Percentiles rank a stretch among this genome's conserved stretches.
Evolutionary conservation across 176 grass and related monocot genomes (phyloP).

Genomic region (Rhynchospora breviuscula): DNA sequence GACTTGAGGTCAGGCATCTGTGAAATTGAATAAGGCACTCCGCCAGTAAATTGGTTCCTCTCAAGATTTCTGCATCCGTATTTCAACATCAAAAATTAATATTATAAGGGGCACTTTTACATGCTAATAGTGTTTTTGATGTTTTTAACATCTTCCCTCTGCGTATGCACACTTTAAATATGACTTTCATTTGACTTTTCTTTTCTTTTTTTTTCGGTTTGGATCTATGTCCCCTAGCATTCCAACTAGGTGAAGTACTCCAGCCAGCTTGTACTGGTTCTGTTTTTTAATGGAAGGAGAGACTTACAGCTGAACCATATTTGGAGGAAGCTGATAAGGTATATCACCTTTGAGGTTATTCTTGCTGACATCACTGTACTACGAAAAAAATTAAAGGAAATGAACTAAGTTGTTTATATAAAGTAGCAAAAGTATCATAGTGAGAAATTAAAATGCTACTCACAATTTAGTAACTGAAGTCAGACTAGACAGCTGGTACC

Average conservation of each 20-base stretch:
- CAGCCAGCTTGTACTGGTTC: neutral
- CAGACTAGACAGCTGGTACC: constrained; percentile 75
- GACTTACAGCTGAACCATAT: constrained; percentile 68
- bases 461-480: constrained; percentile 96
- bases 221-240: neutral
- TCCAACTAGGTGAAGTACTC: neutral
- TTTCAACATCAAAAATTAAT: constrained; percentile 1
- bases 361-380: constrained; percentile 90
- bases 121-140: neutral
- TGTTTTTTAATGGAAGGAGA: neutral
- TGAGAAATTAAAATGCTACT: constrained; percentile 44
- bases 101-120: neutral
- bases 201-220: neutral
- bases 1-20: constrained; percentile 81
- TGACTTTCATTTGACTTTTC: neutral
- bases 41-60: constrained; percentile 69
- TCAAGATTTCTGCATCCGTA: constrained; percentile 56
- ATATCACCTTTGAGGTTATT: constrained; percentile 87
- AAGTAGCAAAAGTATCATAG: neutral
- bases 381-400: constrained; percentile 53
- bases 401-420: constrained; percentile 65
- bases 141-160: neutral
- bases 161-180: neutral
- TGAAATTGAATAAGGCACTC: constrained; percentile 77
- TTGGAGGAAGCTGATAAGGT: constrained; percentile 88